Percentiles rank a stretch among this genome's conserved stretches.
Conservation (phyloP, 2,329 filamentous ascomycete species). For the Trichoderma koningiopsis region DNA sequence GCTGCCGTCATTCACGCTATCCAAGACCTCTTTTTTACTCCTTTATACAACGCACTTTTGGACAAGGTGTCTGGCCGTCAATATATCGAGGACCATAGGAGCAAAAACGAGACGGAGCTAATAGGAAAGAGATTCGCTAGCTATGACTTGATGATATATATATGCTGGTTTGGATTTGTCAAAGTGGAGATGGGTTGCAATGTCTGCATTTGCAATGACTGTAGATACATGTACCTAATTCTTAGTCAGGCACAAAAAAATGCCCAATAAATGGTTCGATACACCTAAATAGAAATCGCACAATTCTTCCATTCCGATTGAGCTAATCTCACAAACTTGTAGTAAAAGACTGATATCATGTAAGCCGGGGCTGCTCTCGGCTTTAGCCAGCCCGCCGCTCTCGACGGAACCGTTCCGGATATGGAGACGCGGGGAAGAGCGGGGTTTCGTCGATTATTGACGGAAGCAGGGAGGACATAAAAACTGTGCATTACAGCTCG, state of each 20-base stretch:
- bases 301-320: not conserved
- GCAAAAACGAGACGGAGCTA: not conserved
- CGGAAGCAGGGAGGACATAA: not conserved
- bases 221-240: not conserved
- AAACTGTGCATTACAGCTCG: not conserved
- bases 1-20: not conserved
- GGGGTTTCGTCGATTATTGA: not conserved
- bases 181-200: not conserved
- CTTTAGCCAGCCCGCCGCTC: not conserved
- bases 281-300: not conserved
- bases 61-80: not conserved
- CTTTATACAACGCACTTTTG: not conserved
- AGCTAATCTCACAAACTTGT: not conserved
- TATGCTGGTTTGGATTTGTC: not conserved
- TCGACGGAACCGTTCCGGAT: constrained; percentile 18
- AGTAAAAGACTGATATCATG: not conserved
- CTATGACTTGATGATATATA: not conserved
- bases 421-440: not conserved
- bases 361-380: constrained; percentile 9
- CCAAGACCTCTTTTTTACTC: not conserved
- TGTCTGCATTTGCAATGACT: not conserved
- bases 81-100: not conserved
- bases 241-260: not conserved
- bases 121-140: not conserved
- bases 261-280: not conserved